Conservation (phyloP, 1,139 yeast genomes). For the Nakaseomyces uthaithaninus region DNA sequence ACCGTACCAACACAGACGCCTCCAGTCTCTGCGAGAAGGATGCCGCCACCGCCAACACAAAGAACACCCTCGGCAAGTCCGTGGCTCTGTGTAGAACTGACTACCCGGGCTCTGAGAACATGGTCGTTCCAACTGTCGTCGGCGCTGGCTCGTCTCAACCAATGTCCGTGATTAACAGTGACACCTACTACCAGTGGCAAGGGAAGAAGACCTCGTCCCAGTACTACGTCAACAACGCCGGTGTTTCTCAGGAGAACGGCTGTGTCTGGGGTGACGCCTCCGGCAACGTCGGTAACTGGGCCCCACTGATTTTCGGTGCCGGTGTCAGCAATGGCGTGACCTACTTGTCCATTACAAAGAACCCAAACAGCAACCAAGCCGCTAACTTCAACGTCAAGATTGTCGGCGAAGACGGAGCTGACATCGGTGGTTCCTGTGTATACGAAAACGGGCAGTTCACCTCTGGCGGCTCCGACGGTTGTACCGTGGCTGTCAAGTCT, state of each 20-base stretch:
- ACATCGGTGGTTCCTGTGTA: constrained; percentile 66
- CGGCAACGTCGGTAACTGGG: constrained; percentile 92
- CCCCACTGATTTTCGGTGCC: constrained; percentile 92
- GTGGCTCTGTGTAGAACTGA: constrained; percentile 96
- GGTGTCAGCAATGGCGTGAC: constrained; percentile 73
- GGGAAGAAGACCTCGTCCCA: constrained; percentile 86
- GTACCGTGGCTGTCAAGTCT: constrained; percentile 78
- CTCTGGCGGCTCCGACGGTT: constrained; percentile 60
- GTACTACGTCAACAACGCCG: constrained; percentile 95
- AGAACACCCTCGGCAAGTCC: constrained; percentile 50
- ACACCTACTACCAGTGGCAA: constrained; percentile 69
- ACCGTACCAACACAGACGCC: constrained; percentile 59
- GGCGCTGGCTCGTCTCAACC: constrained; percentile 57
- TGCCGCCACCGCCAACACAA: constrained; percentile 56
- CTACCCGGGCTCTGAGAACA: constrained; percentile 98
- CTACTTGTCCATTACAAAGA: constrained; percentile 87
- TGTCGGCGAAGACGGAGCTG: constrained; percentile 59
- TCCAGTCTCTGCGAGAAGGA: constrained; percentile 83
- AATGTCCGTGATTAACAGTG: constrained; percentile 72
- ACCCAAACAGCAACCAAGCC: constrained; percentile 73
- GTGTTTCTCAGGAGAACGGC: constrained; percentile 80
- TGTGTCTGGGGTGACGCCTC: constrained; percentile 87
- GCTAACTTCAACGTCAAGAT: constrained; percentile 85
- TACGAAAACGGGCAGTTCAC: constrained; percentile 73
- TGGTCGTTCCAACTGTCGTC: constrained; percentile 88